Evolutionary conservation across 2,329 filamentous ascomycete genomes (phyloP).

Genomic region (Cladosporium austrohemisphaericum): DNA sequence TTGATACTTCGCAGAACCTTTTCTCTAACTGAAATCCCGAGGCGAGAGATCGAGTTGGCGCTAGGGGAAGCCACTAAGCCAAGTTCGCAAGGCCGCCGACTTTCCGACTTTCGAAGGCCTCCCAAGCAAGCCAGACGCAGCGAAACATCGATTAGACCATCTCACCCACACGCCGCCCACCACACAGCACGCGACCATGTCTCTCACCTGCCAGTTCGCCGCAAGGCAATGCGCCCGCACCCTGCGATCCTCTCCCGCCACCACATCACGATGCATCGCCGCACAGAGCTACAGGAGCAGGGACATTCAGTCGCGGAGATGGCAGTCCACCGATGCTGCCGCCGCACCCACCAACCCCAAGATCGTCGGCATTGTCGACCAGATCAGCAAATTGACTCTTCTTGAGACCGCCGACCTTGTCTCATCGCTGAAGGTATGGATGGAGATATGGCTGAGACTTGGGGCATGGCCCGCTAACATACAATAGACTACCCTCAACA

Average conservation of each 20-base stretch:
- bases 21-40: conserved; percentile 16
- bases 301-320: conserved; percentile 58
- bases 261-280: conserved; percentile 26
- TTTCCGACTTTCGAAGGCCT: conserved; percentile 11
- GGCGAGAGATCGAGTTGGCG: conserved; percentile 1
- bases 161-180: not conserved
- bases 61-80: conserved; percentile 12
- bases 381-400: conserved; percentile 97
- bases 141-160: conserved; percentile 7
- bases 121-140: conserved; percentile 13
- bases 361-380: conserved; percentile 91
- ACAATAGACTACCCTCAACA: conserved; percentile 83
- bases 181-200: conserved; percentile 34
- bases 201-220: conserved; percentile 42
- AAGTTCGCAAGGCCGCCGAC: not conserved
- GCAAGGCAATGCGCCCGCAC: conserved; percentile 43
- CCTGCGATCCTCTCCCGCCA: conserved; percentile 25
- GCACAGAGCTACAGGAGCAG: conserved; percentile 16
- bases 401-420: conserved; percentile 97
- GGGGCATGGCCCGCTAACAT: conserved; percentile 3
- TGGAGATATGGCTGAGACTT: not conserved
- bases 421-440: conserved; percentile 79
- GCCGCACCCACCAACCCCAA: conserved; percentile 66
- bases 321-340: conserved; percentile 76
- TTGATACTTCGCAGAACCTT: conserved; percentile 4